phyloP scores from a whole-genome alignment of 257 asterid genomes.

The Asclepias syriaca region DNA sequence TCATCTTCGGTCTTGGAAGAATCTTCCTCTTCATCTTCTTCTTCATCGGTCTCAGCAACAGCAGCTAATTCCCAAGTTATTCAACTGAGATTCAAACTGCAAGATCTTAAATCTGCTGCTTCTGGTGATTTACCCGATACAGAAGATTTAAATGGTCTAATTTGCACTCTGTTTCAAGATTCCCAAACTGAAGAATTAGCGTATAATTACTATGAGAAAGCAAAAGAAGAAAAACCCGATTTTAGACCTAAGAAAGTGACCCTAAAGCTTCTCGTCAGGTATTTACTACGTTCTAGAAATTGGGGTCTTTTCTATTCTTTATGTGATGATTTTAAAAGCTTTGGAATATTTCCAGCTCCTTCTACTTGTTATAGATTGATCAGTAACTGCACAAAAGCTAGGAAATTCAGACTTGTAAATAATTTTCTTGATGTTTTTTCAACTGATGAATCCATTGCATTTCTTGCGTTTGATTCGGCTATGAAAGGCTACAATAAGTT shows the following conservation, averaged over 20 bases:
- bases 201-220: conserved; percentile 49
- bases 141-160: conserved; percentile 47
- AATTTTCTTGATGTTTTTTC: conserved; percentile 44
- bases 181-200: conserved; percentile 54
- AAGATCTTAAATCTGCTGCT: conserved; percentile 26
- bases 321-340: conserved; percentile 45
- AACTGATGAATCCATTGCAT: conserved; percentile 35
- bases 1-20: conserved; percentile 53
- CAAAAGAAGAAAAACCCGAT: conserved; percentile 32
- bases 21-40: too few relatives aligned
- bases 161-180: conserved; percentile 58
- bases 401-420: conserved; percentile 60
- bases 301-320: conserved; percentile 47
- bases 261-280: conserved; percentile 60
- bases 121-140: conserved; percentile 26
- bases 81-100: conserved; percentile 36
- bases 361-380: conserved; percentile 49
- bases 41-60: conserved; percentile 9
- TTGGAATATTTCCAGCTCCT: conserved; percentile 49
- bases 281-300: conserved; percentile 44
- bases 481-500: conserved; percentile 80
- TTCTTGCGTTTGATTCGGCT: conserved; percentile 59
- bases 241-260: conserved; percentile 54
- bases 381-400: conserved; percentile 50
- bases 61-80: conserved; percentile 28